Conservation (phyloP, 352 stramenopile species). For the Lagenidium giganteum region DNA sequence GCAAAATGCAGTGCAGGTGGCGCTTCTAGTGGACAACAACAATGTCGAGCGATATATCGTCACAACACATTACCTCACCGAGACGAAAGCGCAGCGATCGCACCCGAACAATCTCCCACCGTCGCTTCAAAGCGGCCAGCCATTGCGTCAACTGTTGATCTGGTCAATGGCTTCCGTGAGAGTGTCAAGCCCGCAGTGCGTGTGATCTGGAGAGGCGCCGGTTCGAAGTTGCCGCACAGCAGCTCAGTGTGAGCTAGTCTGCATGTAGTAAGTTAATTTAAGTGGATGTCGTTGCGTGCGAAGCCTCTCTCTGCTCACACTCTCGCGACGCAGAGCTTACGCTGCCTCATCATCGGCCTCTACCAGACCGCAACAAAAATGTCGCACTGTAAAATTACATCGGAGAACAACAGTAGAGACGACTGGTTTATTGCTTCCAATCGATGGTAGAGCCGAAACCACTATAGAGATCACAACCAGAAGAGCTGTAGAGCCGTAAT, state of each 20-base stretch:
- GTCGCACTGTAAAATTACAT: constrained; percentile 9
- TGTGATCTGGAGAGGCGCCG: no score
- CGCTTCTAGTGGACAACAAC: constrained; percentile 4
- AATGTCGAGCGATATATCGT: constrained; percentile 12
- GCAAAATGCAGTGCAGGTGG: constrained; percentile 9
- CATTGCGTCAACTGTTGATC: constrained; percentile 10
- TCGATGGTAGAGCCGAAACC: no score
- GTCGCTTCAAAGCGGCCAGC: not conserved
- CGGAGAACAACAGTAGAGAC: constrained; percentile 6
- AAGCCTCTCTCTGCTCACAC: no score
- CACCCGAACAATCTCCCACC: constrained; percentile 8
- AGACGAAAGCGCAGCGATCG: constrained; percentile 6
- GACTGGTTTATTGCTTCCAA: no score
- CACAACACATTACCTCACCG: constrained; percentile 14
- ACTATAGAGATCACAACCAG: constrained; percentile 12
- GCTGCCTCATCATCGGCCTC: no score
- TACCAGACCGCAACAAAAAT: constrained; percentile 6
- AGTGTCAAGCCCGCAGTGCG: no score
- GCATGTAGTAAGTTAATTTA: no score
- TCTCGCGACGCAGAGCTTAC: no score
- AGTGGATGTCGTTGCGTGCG: no score
- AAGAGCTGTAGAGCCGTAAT: constrained; percentile 12
- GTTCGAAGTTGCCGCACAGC: no score
- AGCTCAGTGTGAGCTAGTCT: no score
- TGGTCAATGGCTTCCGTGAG: no score